Evolutionary conservation across 2,329 filamentous ascomycete genomes (phyloP), one percentile per base, ranked within the genome.

Genomic region (Paecilomyces formosus): DNA sequence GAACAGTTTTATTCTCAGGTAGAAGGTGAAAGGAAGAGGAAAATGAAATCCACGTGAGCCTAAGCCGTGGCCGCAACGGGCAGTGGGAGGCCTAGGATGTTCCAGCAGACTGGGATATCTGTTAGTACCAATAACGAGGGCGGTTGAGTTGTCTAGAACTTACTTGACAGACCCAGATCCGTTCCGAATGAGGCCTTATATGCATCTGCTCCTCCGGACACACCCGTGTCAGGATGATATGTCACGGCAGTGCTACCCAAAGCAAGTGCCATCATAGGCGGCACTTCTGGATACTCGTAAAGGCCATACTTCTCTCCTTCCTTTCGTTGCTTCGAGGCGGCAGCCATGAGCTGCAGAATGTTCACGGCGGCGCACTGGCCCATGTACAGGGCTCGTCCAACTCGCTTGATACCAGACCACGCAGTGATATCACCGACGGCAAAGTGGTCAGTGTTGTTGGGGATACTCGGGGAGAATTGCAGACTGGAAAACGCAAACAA

Each of bases 351-450:
- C 72, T 88, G 82, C 73, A 89, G 82, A 57, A 88, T 81, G 68
- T 92, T 92, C 56, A 81, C 73, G 6, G 85, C 88, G 2, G 83
- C 82, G 61, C 82, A 79, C 66, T 86, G 83, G 39, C 88, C 89
- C 78, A 87, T 85, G 67, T 88, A 83, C 82, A 92, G 89, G 33
- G 89, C 89, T 15, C 80, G 83, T 24, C 89, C 89, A 65, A 87
- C 90, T 52, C 89, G 86, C 78, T 91, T 92, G 76, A 93, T 91
- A 51, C 88, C 89, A 0, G 86, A 82, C 89, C 89, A 92, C 54
- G 78, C 76, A 31, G 82, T 82, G 15, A 89, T 76, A 68, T 93
- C 89, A 15, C 89, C 89, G 24, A 84, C 79, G 12, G 85, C 88
- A 66, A 87, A 88, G 70, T 92, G 89, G 28, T 74, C 72, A 0